Base-by-base conservation (phyloP, 805 yeast genomes). In the Candida ficus region DNA sequence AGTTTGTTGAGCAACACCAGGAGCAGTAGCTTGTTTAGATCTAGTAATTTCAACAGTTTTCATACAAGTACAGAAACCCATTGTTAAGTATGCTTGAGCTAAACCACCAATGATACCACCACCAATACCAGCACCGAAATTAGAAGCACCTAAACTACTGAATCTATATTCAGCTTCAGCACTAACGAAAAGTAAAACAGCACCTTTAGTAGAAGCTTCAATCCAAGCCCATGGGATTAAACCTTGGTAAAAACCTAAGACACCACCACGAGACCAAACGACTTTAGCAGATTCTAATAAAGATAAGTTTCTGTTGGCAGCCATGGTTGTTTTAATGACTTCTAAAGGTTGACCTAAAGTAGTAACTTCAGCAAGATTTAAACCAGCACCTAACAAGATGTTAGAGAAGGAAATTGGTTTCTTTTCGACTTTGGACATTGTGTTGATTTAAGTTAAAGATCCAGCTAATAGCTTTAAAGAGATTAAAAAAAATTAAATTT, bases 181-280 rank as follows among this genome's bases (percentile, higher is more conserved):
- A 34, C 95, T 83, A 26, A 89, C 96, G 56, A 93, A 93, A 52
- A 93, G 71, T 42, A 93, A 71, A 7, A 90, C 96, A 5, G 98
- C 97, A 62, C 99, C 99, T 64, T 93, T 93, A 28, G 99, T 93
- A n/a, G 96, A 85, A 9, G 96, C 99, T 66, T 91, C 99, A 53
- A 93, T 85, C 97, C 98, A 90, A 7, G 98, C 99, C 99, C 99
- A 93, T 35, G 99, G 99, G 49, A 91, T 90, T 60, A 93, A 73
- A 25, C 99, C 99, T 64, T 93, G 99, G 67, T 90, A 93, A 68
- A 90, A 93, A 0, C 98, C 99, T 22, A 76, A 60, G 14, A 83
- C 55, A 39, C 99, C 99, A 50, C 99, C 99, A 57, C 99, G 79
- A 13, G 93, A 74, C 93, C 95, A 88, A 46, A 93, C 90, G 30